These are phyloP conservation scores for Candida sanyiensis DNA, from an alignment of 805 yeast species.

Conservation along the genomic window DNA sequence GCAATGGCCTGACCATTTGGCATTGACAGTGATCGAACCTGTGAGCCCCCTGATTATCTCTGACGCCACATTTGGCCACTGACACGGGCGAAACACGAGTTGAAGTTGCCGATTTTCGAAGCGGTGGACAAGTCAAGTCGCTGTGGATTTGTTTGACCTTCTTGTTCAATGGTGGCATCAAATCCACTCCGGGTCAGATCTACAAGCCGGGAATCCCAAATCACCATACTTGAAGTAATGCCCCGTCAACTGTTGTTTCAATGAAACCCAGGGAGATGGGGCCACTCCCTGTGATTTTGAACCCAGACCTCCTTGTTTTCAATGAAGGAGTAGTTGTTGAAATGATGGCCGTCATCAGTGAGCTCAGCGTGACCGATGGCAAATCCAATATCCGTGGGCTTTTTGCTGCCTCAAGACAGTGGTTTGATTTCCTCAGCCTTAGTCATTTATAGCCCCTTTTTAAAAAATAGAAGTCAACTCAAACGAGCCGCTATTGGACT, in stretches of 20 bases:
- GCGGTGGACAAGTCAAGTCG: slow-evolving; percentile 30
- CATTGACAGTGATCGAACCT: slow-evolving; percentile 33
- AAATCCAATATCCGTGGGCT: slow-evolving; percentile 27
- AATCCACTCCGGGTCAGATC: slow-evolving; percentile 31
- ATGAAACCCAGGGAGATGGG: slow-evolving; percentile 33
- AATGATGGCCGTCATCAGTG: slow-evolving; percentile 33
- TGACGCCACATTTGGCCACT: slow-evolving; percentile 33
- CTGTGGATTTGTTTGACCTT: slow-evolving; percentile 30
- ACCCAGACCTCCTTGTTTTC: slow-evolving; percentile 29
- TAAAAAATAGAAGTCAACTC: slow-evolving; percentile 32
- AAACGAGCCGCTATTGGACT: no score
- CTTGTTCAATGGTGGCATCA: slow-evolving; percentile 32
- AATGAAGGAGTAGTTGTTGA: slow-evolving; percentile 30
- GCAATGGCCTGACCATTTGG: slow-evolving; percentile 32
- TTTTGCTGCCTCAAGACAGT: slow-evolving; percentile 30
- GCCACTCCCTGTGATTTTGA: slow-evolving; percentile 33
- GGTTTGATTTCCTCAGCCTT: slow-evolving; percentile 25
- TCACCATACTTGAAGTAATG: slow-evolving; percentile 35
- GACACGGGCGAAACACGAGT: slow-evolving; percentile 31
- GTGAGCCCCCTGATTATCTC: slow-evolving; percentile 33
- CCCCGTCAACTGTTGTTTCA: slow-evolving; percentile 34
- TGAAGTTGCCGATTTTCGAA: slow-evolving; percentile 32
- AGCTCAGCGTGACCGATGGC: slow-evolving; percentile 35
- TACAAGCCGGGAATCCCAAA: slow-evolving; percentile 32
- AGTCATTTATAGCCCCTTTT: slow-evolving; percentile 31